Percentiles rank a stretch among this genome's conserved stretches.
phyloP scores from a whole-genome alignment of 2,329 filamentous ascomycete species.

The Fusarium sp. region DNA sequence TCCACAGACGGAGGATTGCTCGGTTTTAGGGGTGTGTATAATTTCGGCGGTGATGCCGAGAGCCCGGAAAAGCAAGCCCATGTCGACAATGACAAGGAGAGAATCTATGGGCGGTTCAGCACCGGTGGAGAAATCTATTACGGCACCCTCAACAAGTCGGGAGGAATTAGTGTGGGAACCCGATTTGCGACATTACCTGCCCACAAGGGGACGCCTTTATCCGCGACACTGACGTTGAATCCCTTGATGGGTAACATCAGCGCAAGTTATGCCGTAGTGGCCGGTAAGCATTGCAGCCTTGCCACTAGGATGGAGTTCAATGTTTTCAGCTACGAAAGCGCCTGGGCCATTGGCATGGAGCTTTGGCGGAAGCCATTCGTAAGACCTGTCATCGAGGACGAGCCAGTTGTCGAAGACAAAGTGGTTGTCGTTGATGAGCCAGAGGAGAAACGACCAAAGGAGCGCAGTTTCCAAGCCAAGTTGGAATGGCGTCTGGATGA shows the following conservation, averaged over 20 bases:
- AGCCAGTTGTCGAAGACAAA: slow-evolving; percentile 40
- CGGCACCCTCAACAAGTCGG: slow-evolving; percentile 91
- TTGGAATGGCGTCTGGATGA: slow-evolving; percentile 61
- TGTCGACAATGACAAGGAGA: slow-evolving; percentile 60
- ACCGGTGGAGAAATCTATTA: slow-evolving; percentile 96
- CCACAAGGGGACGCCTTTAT: slow-evolving; percentile 88
- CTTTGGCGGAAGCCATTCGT: slow-evolving; percentile 78
- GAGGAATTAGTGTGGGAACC: slow-evolving; percentile 87
- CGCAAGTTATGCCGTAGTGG: slow-evolving; percentile 90
- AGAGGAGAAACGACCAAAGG: slow-evolving; percentile 38
- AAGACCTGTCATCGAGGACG: slow-evolving; percentile 53
- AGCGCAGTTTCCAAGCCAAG: slow-evolving; percentile 65
- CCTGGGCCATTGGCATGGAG: slow-evolving; percentile 91
- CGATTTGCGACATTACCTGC: slow-evolving; percentile 88
- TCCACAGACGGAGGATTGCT: slow-evolving; percentile 92
- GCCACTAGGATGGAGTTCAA: slow-evolving; percentile 97
- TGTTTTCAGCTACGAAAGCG: slow-evolving; percentile 97
- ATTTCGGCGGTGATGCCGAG: slow-evolving; percentile 81
- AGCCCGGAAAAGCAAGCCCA: slow-evolving; percentile 35
- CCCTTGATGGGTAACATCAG: slow-evolving; percentile 94
- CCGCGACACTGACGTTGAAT: slow-evolving; percentile 91
- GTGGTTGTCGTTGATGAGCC: slow-evolving; percentile 38
- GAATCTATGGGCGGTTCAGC: slow-evolving; percentile 83
- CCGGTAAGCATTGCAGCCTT: slow-evolving; percentile 82
- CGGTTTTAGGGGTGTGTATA: slow-evolving; percentile 90